These are phyloP conservation scores for Saccharomycopsis sp. DNA, from an alignment of 805 yeast species.

Conservation along the genomic window DNA sequence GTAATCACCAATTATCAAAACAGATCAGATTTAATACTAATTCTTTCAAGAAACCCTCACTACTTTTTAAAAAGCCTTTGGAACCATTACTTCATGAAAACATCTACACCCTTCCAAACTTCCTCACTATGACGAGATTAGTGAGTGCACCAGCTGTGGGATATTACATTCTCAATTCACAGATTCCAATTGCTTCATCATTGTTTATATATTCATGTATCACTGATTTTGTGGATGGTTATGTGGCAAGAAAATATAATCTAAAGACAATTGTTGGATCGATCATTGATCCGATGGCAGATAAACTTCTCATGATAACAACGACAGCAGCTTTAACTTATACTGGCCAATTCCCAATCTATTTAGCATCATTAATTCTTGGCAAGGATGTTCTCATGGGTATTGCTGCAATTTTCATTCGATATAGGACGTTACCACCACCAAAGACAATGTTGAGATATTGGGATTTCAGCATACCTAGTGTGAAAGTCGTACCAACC, in stretches of 20 bases:
- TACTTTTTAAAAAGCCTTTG: too few species aligned
- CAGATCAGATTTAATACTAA: too few species aligned
- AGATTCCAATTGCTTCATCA: constrained; percentile 57
- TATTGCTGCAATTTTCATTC: constrained; percentile 59
- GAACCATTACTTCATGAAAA: constrained; percentile 37
- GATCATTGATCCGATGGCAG: constrained; percentile 92
- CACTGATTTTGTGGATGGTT: constrained; percentile 91
- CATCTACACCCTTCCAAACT: constrained; percentile 78
- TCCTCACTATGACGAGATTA: constrained; percentile 77
- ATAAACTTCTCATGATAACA: constrained; percentile 80
- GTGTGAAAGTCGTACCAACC: constrained; percentile 86
- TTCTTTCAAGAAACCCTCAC: too few species aligned
- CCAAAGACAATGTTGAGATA: constrained; percentile 68
- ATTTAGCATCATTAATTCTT: constrained; percentile 59
- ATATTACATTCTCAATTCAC: constrained; percentile 58
- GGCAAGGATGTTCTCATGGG: constrained; percentile 80
- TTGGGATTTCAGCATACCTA: constrained; percentile 73
- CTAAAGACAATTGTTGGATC: constrained; percentile 81
- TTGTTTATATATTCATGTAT: constrained; percentile 79
- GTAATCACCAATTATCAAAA: too few species aligned
- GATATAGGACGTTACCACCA: constrained; percentile 66
- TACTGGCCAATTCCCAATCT: constrained; percentile 62
- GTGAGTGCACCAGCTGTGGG: constrained; percentile 81
- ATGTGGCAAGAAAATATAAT: constrained; percentile 73
- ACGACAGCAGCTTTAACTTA: constrained; percentile 68